Conservation (phyloP, 2,329 filamentous ascomycete genomes). For the Fusarium armeniacum region DNA sequence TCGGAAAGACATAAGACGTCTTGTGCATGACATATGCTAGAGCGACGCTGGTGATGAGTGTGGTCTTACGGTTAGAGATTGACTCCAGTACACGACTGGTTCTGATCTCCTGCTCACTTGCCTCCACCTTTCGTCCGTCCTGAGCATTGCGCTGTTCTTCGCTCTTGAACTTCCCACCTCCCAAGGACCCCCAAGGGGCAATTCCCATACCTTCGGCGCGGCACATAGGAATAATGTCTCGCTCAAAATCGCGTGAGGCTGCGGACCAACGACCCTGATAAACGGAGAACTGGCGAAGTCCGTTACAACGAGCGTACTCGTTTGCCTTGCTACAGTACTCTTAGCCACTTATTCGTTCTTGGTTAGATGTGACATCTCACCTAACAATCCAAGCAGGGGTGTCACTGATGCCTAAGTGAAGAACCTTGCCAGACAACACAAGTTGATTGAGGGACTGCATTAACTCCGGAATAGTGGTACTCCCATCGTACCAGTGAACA, state of each 20-base stretch:
- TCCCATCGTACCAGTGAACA: constrained; percentile 77
- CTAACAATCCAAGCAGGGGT: constrained; percentile 78
- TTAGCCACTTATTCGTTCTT: constrained; percentile 11
- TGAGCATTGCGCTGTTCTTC: constrained; percentile 53
- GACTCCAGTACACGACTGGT: constrained; percentile 63
- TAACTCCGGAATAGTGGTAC: constrained; percentile 74
- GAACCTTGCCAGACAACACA: constrained; percentile 71
- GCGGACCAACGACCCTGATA: constrained; percentile 62
- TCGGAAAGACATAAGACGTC: constrained; percentile 78
- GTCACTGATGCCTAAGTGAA: constrained; percentile 76
- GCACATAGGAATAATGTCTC: constrained; percentile 62
- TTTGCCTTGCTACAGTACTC: constrained; percentile 67
- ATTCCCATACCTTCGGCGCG: constrained; percentile 64
- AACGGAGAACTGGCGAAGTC: constrained; percentile 76
- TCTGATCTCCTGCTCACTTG: constrained; percentile 67
- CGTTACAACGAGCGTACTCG: constrained; percentile 77
- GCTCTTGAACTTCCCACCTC: constrained; percentile 63
- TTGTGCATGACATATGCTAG: constrained; percentile 82
- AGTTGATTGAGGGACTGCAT: constrained; percentile 77
- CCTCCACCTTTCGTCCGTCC: constrained; percentile 57
- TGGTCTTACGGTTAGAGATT: constrained; percentile 62
- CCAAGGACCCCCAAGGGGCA: constrained; percentile 70
- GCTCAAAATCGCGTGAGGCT: constrained; percentile 57
- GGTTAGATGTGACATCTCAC: constrained; percentile 39
- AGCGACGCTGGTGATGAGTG: constrained; percentile 65